These are phyloP conservation scores for Ogataea chonburiensis DNA, from an alignment of 805 yeast genomes.

Conservation along the genomic window DNA sequence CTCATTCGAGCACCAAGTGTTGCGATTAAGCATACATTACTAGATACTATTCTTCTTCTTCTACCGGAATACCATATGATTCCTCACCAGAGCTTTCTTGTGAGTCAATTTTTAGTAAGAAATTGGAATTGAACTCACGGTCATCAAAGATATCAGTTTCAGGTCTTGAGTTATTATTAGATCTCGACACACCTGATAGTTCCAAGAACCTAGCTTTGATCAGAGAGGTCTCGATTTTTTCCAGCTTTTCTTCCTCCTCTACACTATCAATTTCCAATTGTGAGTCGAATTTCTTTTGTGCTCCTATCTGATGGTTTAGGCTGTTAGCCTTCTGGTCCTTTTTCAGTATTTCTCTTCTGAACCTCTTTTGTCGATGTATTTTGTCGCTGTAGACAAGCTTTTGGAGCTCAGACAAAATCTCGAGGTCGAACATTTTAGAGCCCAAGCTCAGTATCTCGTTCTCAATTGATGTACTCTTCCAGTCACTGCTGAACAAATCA, in stretches of 20 bases:
- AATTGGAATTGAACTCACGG: constrained; percentile 18
- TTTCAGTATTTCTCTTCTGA: constrained; percentile 8
- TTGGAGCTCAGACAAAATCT: constrained; percentile 29
- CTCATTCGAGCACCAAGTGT: too few species aligned
- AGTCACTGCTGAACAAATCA: constrained; percentile 14
- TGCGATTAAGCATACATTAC: too few species aligned
- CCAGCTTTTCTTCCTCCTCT: constrained; percentile 11
- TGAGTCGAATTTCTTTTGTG: too few species aligned
- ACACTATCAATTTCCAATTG: too few species aligned
- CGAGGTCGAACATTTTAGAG: constrained; percentile 22
- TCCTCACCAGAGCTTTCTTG: constrained; percentile 10
- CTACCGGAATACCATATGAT: constrained; percentile 21
- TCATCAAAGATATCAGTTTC: constrained; percentile 17
- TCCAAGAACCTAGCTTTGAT: too few species aligned
- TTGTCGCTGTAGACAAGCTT: constrained; percentile 24
- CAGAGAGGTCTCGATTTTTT: constrained; percentile 6
- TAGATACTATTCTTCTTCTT: constrained; percentile 25
- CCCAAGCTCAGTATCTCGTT: constrained; percentile 18
- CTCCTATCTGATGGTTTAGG: constrained; percentile 10
- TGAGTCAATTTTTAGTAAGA: constrained; percentile 13
- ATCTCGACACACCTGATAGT: too few species aligned
- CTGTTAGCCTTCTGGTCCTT: constrained; percentile 4
- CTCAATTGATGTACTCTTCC: constrained; percentile 10
- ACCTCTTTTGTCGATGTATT: constrained; percentile 15
- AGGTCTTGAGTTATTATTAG: too few species aligned